Conservation (phyloP, 1,139 yeast species). For the Sugiyamaella castrensis region DNA sequence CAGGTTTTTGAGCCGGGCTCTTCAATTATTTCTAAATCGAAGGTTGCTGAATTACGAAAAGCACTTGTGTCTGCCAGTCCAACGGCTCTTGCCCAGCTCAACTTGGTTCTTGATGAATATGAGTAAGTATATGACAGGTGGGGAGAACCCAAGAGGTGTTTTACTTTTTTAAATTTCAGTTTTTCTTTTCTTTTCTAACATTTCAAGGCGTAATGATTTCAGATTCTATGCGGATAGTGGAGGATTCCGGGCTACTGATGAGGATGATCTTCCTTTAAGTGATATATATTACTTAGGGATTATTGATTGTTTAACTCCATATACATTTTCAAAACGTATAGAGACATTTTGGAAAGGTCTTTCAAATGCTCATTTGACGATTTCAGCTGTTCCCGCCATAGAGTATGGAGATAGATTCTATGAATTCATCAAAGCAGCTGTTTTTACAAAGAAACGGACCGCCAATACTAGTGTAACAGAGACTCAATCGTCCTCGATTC, state of each 20-base stretch:
- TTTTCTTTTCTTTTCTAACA: neutral
- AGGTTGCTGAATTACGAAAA: conserved; percentile 38
- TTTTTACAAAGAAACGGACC: conserved; percentile 15
- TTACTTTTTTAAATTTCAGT: neutral
- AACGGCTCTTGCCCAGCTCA: conserved; percentile 36
- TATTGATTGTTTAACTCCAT: conserved; percentile 89
- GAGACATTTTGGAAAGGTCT: conserved; percentile 87
- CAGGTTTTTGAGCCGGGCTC: conserved; percentile 40
- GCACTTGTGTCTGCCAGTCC: conserved; percentile 40
- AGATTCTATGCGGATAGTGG: conserved; percentile 80
- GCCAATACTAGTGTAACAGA: neutral
- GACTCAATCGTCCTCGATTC: neutral
- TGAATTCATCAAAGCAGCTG: conserved; percentile 53
- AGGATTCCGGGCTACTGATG: conserved; percentile 77
- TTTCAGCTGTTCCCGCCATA: conserved; percentile 85
- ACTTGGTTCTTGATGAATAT: conserved; percentile 33
- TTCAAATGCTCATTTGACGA: conserved; percentile 62
- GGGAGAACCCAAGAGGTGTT: too few relatives aligned
- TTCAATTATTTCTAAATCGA: conserved; percentile 27
- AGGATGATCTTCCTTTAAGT: conserved; percentile 56
- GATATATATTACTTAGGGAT: conserved; percentile 88
- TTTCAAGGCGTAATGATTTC: conserved; percentile 35
- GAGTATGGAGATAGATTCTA: conserved; percentile 90
- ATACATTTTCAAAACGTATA: conserved; percentile 67
- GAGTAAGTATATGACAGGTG: conserved; percentile 14